Evolutionary conservation across 805 yeast genomes (phyloP), one percentile per base, ranked within the genome.

Genomic region (Candida maris): DNA sequence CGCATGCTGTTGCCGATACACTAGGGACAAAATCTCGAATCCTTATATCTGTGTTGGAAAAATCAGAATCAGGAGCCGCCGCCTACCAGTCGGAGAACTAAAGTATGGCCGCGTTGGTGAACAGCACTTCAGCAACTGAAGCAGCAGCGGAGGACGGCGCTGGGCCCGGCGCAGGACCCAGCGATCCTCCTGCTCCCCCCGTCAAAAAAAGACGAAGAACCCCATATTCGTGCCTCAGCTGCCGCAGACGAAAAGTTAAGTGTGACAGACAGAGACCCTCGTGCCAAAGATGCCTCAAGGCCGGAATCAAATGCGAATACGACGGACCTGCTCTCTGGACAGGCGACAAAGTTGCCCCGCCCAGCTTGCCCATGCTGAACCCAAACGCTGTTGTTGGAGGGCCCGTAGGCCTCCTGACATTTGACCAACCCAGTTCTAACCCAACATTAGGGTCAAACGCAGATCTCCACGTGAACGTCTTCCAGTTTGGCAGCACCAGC

Each of bases 161-260:
- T n/a, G n/a, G n/a, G n/a, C n/a, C n/a, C n/a, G n/a, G n/a, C n/a
- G n/a, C n/a, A n/a, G n/a, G n/a, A n/a, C n/a, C n/a, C n/a, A n/a
- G n/a, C n/a, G n/a, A n/a, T n/a, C n/a, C n/a, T n/a, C n/a, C 21
- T 20, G 15, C 19, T 9, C 38, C 22, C 15, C 30, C 35, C 9
- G 21, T 19, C 15, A 52, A 51, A 35, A 47, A 45, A 22, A 35
- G 48, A 15, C 39, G 57, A 18, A 44, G 56, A 28, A 51, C 48
- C 7, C 56, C 56, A 12, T 46, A 46, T 26, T 52, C 57, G 4
- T 52, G 57, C 27, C 21, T 48, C 13, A 35, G 37, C 16, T 52
- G 57, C 30, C 38, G 57, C 10, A 44, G 41, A 14, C 20, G 49
- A 9, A 52, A 52, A 41, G 42, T 51, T 27, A 52, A 52, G 38